Percentiles rank a stretch among this genome's conserved stretches.
Conservation (phyloP, 2,329 filamentous ascomycete genomes). For the Talaromyces funiculosus region DNA sequence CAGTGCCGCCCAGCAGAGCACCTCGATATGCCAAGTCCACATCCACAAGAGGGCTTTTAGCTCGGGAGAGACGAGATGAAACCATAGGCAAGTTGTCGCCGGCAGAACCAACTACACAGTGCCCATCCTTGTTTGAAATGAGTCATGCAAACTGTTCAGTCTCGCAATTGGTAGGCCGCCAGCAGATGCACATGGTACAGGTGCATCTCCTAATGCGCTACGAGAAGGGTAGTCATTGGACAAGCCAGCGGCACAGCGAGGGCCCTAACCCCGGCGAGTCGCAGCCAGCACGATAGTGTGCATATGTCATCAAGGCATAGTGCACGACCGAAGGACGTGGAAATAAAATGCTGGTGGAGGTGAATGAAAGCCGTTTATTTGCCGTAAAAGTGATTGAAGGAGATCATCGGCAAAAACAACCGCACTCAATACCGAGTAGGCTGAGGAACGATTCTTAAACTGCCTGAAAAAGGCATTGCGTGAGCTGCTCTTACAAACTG, state of each 20-base stretch:
- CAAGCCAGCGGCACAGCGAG: background rate
- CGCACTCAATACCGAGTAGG: background rate
- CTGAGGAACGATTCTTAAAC: background rate
- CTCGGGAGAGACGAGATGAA: background rate
- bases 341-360: background rate
- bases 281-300: background rate
- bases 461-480: background rate
- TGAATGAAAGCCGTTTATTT: background rate
- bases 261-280: background rate
- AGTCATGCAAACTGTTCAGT: background rate
- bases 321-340: background rate
- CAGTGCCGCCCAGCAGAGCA: background rate
- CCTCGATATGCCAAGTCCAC: background rate
- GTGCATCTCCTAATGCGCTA: background rate
- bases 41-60: background rate
- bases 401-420: background rate
- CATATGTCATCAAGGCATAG: background rate
- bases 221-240: background rate
- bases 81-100: background rate
- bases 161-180: background rate
- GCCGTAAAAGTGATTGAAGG: background rate
- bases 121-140: background rate
- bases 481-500: background rate
- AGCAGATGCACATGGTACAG: background rate
- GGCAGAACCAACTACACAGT: background rate